Base-by-base conservation (phyloP, 352 stramenopile genomes). In the Globisporangium irregulare region DNA sequence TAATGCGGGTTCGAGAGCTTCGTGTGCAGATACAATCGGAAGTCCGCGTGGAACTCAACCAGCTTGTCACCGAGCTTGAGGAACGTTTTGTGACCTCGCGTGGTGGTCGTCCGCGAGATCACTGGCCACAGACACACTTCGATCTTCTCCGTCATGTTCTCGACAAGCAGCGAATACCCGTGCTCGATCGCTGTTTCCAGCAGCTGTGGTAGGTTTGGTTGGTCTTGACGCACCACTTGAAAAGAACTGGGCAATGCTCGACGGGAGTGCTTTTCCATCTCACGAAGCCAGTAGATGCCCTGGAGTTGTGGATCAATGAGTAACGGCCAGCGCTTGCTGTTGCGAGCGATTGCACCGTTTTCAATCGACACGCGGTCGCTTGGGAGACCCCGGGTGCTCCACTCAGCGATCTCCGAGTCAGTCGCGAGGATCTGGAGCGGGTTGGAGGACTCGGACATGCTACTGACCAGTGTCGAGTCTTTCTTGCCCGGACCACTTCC, bases 1-100 rank as follows among this genome's bases (percentile, higher is more conserved):
- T 95, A 97, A 68, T 97, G 91, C 15, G 93, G 93, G 38, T 98
- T 98, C n/a, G 87, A 95, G 0, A 98, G 77, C 64, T 97, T 98
- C 1, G 93, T 98, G 68, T 98, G 93, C 7, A 98, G 64, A 63
- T 97, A 97, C 6, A 98, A 60, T 12, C 81, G 74, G 56, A 98
- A 98, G 20, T 88, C 73, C 2, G 72, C 29, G 64, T 95, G 82
- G 29, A 96, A 78, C 59, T 97, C 88, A 18, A 97, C 75, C 12
- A 97, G 69, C 46, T 97, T 94, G 62, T 97, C 91, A 12, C 92
- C 92, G 12, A 98, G 74, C 61, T 93, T 90, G 43, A 97, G 64
- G 3, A 92, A 67, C 14, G 72, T 89, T 62, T 91, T 92, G 64
- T 87, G 80, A 2, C 87, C 90, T 55, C 87, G 87, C 7, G 81